Conservation (phyloP, 495 filamentous ascomycete species). For the Aspergillus hancockii region DNA sequence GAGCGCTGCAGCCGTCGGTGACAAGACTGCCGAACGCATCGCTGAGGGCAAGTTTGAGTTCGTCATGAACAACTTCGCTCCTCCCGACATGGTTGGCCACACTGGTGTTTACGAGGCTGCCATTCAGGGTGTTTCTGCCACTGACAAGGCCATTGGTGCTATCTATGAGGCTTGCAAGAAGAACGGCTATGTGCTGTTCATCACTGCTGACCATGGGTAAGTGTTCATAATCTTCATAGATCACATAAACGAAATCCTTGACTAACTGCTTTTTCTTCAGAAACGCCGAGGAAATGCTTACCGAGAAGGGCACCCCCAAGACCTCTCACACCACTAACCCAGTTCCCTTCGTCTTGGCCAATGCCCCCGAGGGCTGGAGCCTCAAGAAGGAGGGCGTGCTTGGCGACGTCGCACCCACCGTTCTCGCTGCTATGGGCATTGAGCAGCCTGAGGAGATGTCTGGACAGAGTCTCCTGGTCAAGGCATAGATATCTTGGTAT, state of each 20-base stretch:
- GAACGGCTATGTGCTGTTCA: constrained; percentile 85
- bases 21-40: constrained; percentile 84
- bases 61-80: constrained; percentile 99
- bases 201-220: constrained; percentile 92
- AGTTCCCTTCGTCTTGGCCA: constrained; percentile 97
- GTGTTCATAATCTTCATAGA: constrained; percentile 17
- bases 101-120: constrained; percentile 98
- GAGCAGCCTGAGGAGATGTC: constrained; percentile 90
- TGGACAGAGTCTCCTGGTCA: constrained; percentile 78
- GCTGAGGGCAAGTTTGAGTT: constrained; percentile 82
- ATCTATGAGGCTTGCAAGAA: constrained; percentile 93
- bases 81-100: constrained; percentile 99
- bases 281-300: constrained; percentile 99
- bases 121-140: constrained; percentile 78
- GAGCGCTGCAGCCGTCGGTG: constrained; percentile 84
- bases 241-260: not conserved
- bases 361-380: constrained; percentile 86
- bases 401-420: constrained; percentile 92
- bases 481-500: constrained; percentile 42
- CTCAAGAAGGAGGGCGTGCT: constrained; percentile 85
- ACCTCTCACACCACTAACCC: constrained; percentile 97
- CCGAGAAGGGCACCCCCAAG: constrained; percentile 90
- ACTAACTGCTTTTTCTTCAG: constrained; percentile 32
- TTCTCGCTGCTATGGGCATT: constrained; percentile 88
- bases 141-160: constrained; percentile 89